A percentile compares a stretch with the other conserved stretches of the same genome.
Evolutionary conservation across 352 stramenopile genomes (phyloP).

Genomic region (Saprolegnia parasitica): DNA sequence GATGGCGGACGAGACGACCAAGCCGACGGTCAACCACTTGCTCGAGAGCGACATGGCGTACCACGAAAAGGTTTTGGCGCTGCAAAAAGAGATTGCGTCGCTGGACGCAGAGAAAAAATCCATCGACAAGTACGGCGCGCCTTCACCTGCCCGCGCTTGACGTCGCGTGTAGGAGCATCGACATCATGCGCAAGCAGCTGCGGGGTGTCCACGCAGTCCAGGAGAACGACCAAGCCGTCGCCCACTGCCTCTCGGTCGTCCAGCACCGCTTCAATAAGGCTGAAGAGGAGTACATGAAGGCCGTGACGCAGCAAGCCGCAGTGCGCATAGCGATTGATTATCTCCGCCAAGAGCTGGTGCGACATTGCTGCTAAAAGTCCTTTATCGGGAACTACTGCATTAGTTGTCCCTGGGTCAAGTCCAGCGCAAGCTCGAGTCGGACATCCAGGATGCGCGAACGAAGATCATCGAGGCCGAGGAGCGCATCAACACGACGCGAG

Average conservation of each 20-base stretch:
- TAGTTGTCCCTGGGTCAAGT: constrained; percentile 54
- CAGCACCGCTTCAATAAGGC: constrained; percentile 65
- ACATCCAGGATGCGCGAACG: constrained; percentile 48
- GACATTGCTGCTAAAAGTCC: neutral
- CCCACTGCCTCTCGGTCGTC: constrained; percentile 69
- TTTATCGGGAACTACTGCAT: neutral
- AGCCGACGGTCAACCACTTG: constrained; percentile 56
- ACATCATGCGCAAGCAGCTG: constrained; percentile 44
- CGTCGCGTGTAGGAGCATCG: constrained; percentile 35
- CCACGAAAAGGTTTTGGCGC: constrained; percentile 48
- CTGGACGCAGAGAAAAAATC: constrained; percentile 44
- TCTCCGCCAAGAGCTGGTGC: constrained; percentile 45
- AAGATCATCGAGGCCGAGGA: constrained; percentile 43
- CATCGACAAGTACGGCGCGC: constrained; percentile 33
- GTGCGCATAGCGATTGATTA: constrained; percentile 56
- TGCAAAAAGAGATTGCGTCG: constrained; percentile 52
- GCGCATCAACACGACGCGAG: constrained; percentile 46
- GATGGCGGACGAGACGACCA: constrained; percentile 19
- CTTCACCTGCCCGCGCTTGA: neutral
- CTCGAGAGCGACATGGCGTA: constrained; percentile 62
- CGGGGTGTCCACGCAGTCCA: constrained; percentile 67
- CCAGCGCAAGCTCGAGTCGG: constrained; percentile 47
- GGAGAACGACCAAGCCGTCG: constrained; percentile 69
- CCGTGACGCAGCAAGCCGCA: constrained; percentile 58
- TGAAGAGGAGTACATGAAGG: constrained; percentile 76